These are phyloP conservation scores for Grosmannia serpens DNA, from an alignment of 2,329 filamentous ascomycete genomes.

Conservation along the genomic window DNA sequence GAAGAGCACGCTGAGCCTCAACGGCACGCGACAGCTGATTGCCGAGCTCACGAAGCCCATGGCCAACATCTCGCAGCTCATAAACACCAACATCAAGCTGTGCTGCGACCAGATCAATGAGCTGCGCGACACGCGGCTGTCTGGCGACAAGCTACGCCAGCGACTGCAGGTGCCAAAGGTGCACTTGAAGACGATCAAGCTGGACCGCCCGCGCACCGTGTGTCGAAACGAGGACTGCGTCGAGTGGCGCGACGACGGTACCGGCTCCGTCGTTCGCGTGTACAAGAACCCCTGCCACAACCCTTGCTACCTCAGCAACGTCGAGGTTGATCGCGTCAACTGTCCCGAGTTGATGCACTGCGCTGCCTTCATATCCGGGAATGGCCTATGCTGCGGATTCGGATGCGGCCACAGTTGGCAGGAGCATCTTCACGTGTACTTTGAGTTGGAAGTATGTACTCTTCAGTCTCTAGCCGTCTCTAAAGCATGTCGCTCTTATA, in stretches of 20 bases:
- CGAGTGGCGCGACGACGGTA: conserved; percentile 15
- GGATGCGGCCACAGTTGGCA: conserved; percentile 20
- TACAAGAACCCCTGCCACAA: conserved; percentile 22
- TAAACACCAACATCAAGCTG: conserved; percentile 19
- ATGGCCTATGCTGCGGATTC: conserved; percentile 14
- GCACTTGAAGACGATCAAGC: conserved; percentile 12
- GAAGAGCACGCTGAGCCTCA: conserved; percentile 25
- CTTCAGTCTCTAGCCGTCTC: background rate
- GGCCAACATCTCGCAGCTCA: conserved; percentile 22
- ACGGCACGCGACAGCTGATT: conserved; percentile 24
- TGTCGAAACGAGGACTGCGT: conserved; percentile 19
- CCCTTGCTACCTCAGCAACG: conserved; percentile 17
- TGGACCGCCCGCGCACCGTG: conserved; percentile 20
- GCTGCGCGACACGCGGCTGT: conserved; percentile 15
- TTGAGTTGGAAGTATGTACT: conserved; percentile 16
- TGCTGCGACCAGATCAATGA: conserved; percentile 20
- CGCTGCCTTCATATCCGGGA: conserved; percentile 13
- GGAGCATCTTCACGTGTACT: conserved; percentile 24
- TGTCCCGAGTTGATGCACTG: conserved; percentile 18
- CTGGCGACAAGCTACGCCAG: conserved; percentile 16
- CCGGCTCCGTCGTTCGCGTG: conserved; percentile 13
- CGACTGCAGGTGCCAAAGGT: conserved; percentile 17
- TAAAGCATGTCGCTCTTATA: too few relatives aligned
- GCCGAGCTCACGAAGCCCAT: conserved; percentile 25
- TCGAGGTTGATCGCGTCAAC: conserved; percentile 16